Percentiles rank a stretch among this genome's conserved stretches.
Conservation (phyloP, 441 rosid species). For the Gossypium aridum region DNA sequence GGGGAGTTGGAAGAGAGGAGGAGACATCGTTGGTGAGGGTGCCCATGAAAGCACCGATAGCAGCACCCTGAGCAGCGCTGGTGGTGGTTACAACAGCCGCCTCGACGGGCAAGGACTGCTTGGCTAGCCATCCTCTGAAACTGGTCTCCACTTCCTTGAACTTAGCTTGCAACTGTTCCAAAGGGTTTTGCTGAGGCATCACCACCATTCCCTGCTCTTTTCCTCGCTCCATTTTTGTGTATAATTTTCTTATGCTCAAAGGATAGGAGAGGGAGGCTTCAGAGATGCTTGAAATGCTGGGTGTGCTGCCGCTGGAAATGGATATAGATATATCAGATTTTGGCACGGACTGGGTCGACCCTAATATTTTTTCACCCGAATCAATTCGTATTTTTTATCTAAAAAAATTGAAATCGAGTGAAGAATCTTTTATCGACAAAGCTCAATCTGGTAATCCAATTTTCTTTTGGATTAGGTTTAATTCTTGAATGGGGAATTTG, state of each 20-base stretch:
- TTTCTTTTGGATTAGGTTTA: too few relatives aligned
- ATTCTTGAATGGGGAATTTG: neutral
- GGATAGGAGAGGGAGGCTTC: neutral
- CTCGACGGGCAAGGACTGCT: slow-evolving; percentile 73
- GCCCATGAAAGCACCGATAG: slow-evolving; percentile 82
- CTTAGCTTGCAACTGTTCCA: slow-evolving; percentile 45
- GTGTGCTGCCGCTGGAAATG: neutral
- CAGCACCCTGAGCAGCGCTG: slow-evolving; percentile 71
- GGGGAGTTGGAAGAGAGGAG: slow-evolving; percentile 36
- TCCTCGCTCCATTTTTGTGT: slow-evolving; percentile 30
- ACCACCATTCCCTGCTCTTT: slow-evolving; percentile 32
- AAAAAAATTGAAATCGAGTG: too few relatives aligned
- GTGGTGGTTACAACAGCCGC: slow-evolving; percentile 75
- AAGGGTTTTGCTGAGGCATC: slow-evolving; percentile 46
- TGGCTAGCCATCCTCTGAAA: slow-evolving; percentile 70
- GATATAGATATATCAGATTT: neutral
- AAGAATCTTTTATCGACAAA: too few relatives aligned
- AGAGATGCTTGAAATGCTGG: neutral
- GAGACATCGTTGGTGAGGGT: slow-evolving; percentile 60
- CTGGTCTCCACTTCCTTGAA: slow-evolving; percentile 58
- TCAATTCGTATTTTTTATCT: neutral
- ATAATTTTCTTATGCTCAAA: neutral
- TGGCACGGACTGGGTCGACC: neutral
- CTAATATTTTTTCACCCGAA: neutral
- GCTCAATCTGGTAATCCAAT: too few relatives aligned